phyloP scores from a whole-genome alignment of 2,329 filamentous ascomycete species.

The Talaromyces marneffei region DNA sequence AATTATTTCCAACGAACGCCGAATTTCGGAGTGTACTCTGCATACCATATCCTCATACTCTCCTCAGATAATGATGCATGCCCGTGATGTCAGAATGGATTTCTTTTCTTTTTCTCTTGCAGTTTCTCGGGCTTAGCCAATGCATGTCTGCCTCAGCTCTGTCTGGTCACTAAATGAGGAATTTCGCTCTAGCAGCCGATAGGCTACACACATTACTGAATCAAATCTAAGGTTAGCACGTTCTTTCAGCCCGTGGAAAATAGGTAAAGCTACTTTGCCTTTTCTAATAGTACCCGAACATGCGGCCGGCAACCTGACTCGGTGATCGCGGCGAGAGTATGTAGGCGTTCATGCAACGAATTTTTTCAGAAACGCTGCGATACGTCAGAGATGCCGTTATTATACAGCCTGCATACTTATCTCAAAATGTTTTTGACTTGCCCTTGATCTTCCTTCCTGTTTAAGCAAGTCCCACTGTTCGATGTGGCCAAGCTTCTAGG shows the following conservation, averaged over 20 bases:
- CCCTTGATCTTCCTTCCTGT: background rate
- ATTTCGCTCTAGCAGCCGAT: background rate
- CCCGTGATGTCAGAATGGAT: background rate
- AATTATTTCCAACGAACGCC: background rate
- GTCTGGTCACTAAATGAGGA: background rate
- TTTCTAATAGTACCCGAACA: background rate
- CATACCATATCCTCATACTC: background rate
- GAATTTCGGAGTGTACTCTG: background rate
- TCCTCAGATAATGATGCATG: background rate
- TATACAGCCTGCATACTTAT: background rate
- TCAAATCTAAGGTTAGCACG: background rate
- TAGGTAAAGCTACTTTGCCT: background rate
- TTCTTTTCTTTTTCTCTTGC: background rate
- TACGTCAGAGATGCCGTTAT: background rate
- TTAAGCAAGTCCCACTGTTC: background rate
- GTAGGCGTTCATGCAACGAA: background rate
- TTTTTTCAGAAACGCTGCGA: background rate
- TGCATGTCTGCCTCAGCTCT: background rate
- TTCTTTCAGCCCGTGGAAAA: background rate
- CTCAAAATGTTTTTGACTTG: background rate
- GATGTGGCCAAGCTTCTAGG: background rate
- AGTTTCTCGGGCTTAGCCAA: background rate
- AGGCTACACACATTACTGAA: background rate
- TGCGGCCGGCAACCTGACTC: background rate
- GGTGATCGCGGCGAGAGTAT: background rate